Conservation (phyloP, 2,329 filamentous ascomycete genomes). For the Colletotrichum coccodes region DNA sequence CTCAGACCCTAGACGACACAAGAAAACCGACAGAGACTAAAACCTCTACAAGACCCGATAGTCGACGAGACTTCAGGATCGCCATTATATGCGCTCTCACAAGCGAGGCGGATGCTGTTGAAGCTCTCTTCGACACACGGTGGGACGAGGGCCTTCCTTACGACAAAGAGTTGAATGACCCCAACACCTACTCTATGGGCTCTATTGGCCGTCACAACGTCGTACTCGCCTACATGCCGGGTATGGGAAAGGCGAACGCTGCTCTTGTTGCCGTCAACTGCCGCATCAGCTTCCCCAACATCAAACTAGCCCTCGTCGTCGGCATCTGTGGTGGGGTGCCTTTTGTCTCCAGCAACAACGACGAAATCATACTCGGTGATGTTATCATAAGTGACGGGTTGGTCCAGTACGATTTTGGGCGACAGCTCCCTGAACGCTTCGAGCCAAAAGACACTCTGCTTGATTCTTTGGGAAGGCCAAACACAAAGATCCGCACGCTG, state of each 20-base stretch:
- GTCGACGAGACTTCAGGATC: too few relatives aligned
- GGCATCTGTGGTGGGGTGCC: constrained; percentile 54
- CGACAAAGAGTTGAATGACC: constrained; percentile 38
- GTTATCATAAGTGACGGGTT: constrained; percentile 44
- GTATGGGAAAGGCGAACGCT: constrained; percentile 42
- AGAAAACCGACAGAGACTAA: too few relatives aligned
- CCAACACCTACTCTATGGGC: constrained; percentile 41
- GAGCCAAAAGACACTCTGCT: constrained; percentile 37
- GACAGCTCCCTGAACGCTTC: constrained; percentile 38
- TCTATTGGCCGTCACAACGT: constrained; percentile 37
- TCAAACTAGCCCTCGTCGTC: constrained; percentile 48
- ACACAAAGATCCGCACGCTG: constrained; percentile 40
- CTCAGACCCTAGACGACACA: too few relatives aligned
- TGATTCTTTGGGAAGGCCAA: constrained; percentile 40
- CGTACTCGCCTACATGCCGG: constrained; percentile 41
- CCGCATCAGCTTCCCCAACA: constrained; percentile 43
- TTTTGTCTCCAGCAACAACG: rapidly evolving
- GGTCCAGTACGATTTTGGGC: constrained; percentile 41
- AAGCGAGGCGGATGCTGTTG: constrained; percentile 38
- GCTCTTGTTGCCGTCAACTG: constrained; percentile 39
- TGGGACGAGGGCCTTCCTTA: constrained; percentile 39
- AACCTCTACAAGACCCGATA: too few relatives aligned
- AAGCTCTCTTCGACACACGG: constrained; percentile 38
- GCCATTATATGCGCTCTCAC: constrained; percentile 42
- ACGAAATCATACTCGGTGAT: constrained; percentile 44